Conservation (phyloP, 257 asterid species). For the Solanum neorickii region DNA sequence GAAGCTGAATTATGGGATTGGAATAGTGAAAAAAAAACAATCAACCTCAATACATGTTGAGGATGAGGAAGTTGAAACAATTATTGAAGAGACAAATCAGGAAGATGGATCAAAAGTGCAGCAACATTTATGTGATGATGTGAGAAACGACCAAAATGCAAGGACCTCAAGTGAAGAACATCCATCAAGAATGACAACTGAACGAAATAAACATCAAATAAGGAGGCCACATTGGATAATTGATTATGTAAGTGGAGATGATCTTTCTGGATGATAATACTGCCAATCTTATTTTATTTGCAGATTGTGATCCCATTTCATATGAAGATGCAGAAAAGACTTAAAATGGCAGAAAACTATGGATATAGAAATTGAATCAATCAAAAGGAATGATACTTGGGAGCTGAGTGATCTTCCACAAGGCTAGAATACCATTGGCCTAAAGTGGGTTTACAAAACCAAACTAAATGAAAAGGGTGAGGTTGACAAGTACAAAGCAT, state of each 20-base stretch:
- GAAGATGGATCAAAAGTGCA: background rate
- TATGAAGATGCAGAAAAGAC: too few relatives aligned
- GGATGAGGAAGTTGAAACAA: background rate
- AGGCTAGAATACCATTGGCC: background rate
- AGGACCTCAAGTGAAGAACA: background rate
- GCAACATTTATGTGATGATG: too few relatives aligned
- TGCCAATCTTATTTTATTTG: background rate
- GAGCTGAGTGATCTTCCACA: background rate
- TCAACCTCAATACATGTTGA: background rate
- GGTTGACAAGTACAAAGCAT: background rate
- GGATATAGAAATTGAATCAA: too few relatives aligned
- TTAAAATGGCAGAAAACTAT: too few relatives aligned
- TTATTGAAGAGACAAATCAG: background rate
- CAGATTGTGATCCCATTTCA: background rate
- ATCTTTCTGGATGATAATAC: background rate
- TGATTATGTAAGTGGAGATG: background rate
- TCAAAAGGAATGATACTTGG: background rate
- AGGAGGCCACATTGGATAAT: background rate
- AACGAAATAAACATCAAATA: background rate
- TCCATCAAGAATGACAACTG: background rate
- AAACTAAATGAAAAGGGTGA: background rate
- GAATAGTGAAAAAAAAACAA: background rate
- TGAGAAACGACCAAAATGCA: too few relatives aligned
- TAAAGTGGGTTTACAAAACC: background rate
- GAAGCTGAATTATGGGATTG: too few relatives aligned